Conservation (phyloP, 164 flowering plant species). For the Macadamia integrifolia region DNA sequence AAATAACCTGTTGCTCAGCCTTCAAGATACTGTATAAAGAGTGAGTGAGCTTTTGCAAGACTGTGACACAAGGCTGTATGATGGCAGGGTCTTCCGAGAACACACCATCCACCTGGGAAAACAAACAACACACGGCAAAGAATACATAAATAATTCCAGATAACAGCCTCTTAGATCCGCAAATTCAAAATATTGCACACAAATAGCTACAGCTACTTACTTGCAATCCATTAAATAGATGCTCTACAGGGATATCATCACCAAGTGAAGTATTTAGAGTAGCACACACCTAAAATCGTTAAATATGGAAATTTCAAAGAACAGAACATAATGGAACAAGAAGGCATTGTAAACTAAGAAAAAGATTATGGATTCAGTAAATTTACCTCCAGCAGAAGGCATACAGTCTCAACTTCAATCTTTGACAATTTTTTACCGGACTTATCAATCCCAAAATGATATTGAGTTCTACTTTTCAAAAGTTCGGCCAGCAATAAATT, state of each 20-base stretch:
- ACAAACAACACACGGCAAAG: conserved; percentile 1
- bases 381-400: conserved; percentile 69
- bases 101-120: conserved; percentile 38
- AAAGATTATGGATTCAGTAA: background rate
- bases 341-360: background rate
- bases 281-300: conserved; percentile 36
- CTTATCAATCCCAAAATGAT: conserved; percentile 25
- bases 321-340: background rate
- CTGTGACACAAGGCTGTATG: conserved; percentile 55
- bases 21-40: conserved; percentile 41
- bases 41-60: conserved; percentile 42
- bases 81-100: conserved; percentile 47
- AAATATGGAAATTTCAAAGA: background rate
- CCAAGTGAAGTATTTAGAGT: conserved; percentile 22
- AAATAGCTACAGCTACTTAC: conserved; percentile 30
- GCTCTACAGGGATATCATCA: conserved; percentile 22
- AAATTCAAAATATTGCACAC: background rate
- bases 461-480: conserved; percentile 39
- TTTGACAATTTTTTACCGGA: conserved; percentile 36
- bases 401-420: conserved; percentile 52
- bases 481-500: conserved; percentile 49
- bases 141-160: background rate
- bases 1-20: conserved; percentile 55
- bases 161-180: background rate
- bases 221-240: conserved; percentile 48